Evolutionary conservation across 169 alveolate species (phyloP).

Genomic region (Neospora caninum): DNA sequence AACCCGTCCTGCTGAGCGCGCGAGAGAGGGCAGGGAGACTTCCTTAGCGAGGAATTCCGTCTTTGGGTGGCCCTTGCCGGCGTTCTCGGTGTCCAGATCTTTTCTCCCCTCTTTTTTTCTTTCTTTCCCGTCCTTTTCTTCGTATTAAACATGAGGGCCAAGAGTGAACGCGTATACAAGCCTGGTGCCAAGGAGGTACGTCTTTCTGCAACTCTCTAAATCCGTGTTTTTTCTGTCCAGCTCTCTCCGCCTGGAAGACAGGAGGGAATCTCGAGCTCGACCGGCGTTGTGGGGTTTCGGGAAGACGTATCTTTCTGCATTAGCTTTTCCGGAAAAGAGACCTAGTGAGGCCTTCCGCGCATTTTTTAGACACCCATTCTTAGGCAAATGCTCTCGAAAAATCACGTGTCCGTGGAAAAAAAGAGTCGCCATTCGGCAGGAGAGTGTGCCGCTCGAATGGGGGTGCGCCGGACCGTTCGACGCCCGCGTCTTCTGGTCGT

Average conservation of each 20-base stretch:
- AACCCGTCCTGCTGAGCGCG: neutral
- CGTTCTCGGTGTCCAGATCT: neutral
- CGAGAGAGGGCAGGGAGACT: neutral
- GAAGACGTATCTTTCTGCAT: neutral
- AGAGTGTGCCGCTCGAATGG: neutral
- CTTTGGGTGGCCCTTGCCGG: neutral
- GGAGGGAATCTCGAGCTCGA: neutral
- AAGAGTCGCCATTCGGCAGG: neutral
- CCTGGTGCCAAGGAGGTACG: constrained; percentile 66
- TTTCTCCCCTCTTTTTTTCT: neutral
- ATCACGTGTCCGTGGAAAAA: neutral
- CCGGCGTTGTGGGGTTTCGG: neutral
- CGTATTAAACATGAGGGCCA: constrained; percentile 51
- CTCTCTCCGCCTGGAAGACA: neutral
- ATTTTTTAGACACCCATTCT: neutral
- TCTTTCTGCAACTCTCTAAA: neutral
- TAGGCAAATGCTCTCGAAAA: neutral
- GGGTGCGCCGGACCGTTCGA: neutral
- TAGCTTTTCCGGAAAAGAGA: neutral
- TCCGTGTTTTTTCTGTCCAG: neutral
- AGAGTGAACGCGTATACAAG: constrained; percentile 67
- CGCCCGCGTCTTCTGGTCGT: neutral
- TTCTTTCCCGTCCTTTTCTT: neutral
- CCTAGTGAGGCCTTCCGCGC: neutral
- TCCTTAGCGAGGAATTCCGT: neutral